Percentiles rank a stretch among this genome's conserved stretches.
These are phyloP conservation scores for Pleurotus citrinopileatus DNA, from an alignment of 768 basidiomycete genomes.

Conservation along the genomic window DNA sequence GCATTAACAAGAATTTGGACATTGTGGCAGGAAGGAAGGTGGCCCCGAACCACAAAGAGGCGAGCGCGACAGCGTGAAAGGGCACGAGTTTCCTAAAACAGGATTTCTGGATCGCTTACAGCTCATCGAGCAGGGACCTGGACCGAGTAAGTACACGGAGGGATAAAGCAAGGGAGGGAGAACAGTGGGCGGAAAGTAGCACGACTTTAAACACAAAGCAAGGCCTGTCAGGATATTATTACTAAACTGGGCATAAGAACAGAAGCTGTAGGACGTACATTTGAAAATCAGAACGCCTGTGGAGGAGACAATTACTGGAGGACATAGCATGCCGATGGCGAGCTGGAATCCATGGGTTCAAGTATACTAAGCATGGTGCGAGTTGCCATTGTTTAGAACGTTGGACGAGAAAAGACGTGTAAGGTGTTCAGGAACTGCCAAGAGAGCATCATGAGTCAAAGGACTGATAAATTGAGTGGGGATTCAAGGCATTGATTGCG, in stretches of 20 bases:
- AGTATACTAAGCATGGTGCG: background rate
- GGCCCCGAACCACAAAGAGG: background rate
- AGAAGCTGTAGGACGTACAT: background rate
- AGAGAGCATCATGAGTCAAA: background rate
- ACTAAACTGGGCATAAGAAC: background rate
- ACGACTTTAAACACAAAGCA: background rate
- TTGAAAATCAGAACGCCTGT: background rate
- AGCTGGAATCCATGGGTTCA: background rate
- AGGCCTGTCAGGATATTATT: background rate
- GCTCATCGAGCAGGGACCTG: background rate
- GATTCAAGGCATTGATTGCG: slow-evolving; percentile 5
- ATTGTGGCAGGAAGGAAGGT: too few species aligned
- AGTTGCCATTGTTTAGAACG: background rate
- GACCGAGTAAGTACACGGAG: background rate
- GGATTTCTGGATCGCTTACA: background rate
- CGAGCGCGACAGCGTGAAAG: background rate
- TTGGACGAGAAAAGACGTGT: background rate
- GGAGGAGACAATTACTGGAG: too few species aligned
- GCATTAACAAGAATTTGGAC: too few species aligned
- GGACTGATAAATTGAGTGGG: background rate
- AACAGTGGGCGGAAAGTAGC: background rate
- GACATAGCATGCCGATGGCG: background rate
- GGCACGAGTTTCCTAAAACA: background rate
- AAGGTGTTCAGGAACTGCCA: too few species aligned
- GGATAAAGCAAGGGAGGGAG: background rate